These are phyloP conservation scores for Cyclotella distinguenda DNA, from an alignment of 108 stramenopile species.

Conservation along the genomic window DNA sequence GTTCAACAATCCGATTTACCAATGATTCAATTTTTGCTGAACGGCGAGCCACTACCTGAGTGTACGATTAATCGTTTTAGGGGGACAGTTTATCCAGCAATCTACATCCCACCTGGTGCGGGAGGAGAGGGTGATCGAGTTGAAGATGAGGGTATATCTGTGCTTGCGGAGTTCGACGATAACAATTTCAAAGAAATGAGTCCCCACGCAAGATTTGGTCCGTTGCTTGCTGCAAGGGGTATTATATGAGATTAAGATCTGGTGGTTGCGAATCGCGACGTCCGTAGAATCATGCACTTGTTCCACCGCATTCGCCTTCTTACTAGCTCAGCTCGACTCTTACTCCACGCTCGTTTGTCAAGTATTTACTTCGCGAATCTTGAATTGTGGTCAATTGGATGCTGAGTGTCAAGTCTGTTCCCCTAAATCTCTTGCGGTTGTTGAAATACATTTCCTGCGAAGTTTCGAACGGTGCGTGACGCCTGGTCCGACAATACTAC, in stretches of 20 bases:
- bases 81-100: conserved; percentile 72
- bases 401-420: no score
- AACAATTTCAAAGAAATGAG: conserved; percentile 64
- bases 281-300: no score
- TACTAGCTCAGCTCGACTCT: no score
- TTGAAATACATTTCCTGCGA: no score
- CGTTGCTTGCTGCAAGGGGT: conserved; percentile 74
- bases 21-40: conserved; percentile 83
- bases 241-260: conserved; percentile 65
- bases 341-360: no score
- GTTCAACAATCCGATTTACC: conserved; percentile 84
- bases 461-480: no score
- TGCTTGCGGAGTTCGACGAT: conserved; percentile 60
- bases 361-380: no score
- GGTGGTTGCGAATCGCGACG: no score
- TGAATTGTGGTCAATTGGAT: no score
- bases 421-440: no score
- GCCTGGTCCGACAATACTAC: no score
- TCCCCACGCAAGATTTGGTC: conserved; percentile 76
- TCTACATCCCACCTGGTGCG: conserved; percentile 57
- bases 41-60: conserved; percentile 73
- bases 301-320: no score
- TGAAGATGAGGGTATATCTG: conserved; percentile 40
- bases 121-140: conserved; percentile 14
- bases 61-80: conserved; percentile 77